Conservation (phyloP, 2,329 filamentous ascomycete species). For the Pseudopithomyces chartarum region DNA sequence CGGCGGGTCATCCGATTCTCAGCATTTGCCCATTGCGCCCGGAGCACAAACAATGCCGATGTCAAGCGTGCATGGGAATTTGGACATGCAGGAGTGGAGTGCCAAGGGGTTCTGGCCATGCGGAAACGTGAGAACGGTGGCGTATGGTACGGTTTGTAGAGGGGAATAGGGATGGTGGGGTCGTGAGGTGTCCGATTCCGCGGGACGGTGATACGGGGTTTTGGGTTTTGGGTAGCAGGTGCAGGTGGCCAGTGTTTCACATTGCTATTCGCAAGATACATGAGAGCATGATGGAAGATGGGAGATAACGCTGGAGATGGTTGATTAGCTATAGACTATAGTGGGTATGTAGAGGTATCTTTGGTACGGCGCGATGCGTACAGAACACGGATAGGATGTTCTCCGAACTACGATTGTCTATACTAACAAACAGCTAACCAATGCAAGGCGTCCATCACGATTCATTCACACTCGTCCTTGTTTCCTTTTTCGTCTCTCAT, state of each 20-base stretch:
- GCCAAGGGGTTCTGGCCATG: slow-evolving; percentile 4
- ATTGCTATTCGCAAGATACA: too few species aligned
- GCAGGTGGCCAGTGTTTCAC: neutral
- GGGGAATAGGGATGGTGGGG: neutral
- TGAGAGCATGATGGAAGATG: too few species aligned
- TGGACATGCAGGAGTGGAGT: neutral
- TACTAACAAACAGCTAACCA: neutral
- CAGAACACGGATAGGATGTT: neutral
- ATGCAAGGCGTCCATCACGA: neutral
- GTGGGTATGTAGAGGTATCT: neutral
- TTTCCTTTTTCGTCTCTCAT: neutral
- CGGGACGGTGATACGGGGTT: neutral
- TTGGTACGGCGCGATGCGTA: neutral
- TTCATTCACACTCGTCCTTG: neutral
- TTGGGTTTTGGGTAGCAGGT: neutral
- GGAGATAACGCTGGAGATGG: too few species aligned
- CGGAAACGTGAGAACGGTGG: neutral
- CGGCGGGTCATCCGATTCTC: neutral
- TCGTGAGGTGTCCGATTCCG: neutral
- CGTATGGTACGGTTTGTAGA: neutral
- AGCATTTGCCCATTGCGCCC: neutral
- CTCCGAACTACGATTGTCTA: too few species aligned
- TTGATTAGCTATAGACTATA: too few species aligned
- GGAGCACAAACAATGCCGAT: neutral
- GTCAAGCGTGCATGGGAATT: neutral